Percentiles rank a stretch among this genome's conserved stretches.
Conservation (phyloP, 805 yeast species). For the Saturnispora diversa region DNA sequence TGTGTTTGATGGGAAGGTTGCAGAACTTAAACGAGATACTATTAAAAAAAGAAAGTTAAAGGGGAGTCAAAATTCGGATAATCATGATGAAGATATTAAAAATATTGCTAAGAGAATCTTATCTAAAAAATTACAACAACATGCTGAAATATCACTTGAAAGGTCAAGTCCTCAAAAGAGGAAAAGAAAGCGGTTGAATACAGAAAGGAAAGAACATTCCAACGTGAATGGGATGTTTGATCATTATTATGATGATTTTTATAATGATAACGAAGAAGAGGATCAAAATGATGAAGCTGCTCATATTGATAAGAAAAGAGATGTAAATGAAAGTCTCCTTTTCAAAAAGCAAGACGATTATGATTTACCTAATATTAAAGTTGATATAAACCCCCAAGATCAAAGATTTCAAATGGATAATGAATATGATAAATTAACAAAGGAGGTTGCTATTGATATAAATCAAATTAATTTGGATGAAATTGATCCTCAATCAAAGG, state of each 20-base stretch:
- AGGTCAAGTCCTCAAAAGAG: not conserved
- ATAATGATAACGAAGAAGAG: slow-evolving; percentile 19
- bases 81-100: slow-evolving; percentile 58
- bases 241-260: slow-evolving; percentile 33
- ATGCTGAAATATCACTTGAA: slow-evolving; percentile 29
- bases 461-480: slow-evolving; percentile 62
- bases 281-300: not conserved
- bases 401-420: slow-evolving; percentile 65
- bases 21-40: slow-evolving; percentile 70
- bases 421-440: slow-evolving; percentile 56
- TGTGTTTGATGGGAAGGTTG: slow-evolving; percentile 95
- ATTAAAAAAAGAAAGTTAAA: slow-evolving; percentile 64
- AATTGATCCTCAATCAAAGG: slow-evolving; percentile 77
- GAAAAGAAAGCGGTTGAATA: not conserved
- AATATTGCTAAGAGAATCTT: slow-evolving; percentile 74
- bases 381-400: slow-evolving; percentile 50
- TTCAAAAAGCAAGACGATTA: slow-evolving; percentile 70
- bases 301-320: not conserved
- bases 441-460: slow-evolving; percentile 49
- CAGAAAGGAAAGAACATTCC: not conserved
- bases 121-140: slow-evolving; percentile 67
- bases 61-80: slow-evolving; percentile 40
- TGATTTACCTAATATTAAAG: slow-evolving; percentile 64
- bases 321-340: slow-evolving; percentile 20
- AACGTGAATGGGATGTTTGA: slow-evolving; percentile 24